Evolutionary conservation across 495 filamentous ascomycete genomes (phyloP), one percentile per base, ranked within the genome.

Genomic region (Bombardia bombarda): DNA sequence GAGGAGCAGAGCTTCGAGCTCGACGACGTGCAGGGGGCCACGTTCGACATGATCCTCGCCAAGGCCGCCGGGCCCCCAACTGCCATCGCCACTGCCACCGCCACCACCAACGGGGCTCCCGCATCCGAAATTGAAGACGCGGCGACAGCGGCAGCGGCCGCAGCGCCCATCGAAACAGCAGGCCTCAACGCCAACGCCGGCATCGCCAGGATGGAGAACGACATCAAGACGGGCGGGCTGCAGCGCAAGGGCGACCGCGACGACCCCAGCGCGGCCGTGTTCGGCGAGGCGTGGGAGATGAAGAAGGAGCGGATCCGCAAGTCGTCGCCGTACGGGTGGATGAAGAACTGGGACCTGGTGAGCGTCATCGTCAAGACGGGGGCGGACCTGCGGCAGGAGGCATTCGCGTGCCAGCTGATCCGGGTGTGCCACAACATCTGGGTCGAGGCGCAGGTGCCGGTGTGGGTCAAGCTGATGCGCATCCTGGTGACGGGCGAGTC

Each of bases 291-390:
- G 32, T 87, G 83, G 83, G 70, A 77, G 39, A 67, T 72, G 36
- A 87, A 87, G 53, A 83, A 80, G 53, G 83, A 87, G 60, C 80
- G 83, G 18, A 86, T 87, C 56, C 71, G 83, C 39, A 78, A 80
- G 50, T 79, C 80, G 3, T 84, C 80, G 8, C 83, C 83, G 0
- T 87, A 85, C 51, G 83, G 83, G 8, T 82, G 75, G 76, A 83
- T 83, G 74, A 81, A 79, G 59, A 86, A 84, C 53, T 87, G 83
- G 83, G 84, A 87, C 48, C 72, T 87, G 9, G 62, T 87, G 44
- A 84, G 79, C 55, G 83, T 87, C 37, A 87, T 87, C 56, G 80
- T 87, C 43, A 87, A 87, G 57, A 87, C 83, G 23, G 83, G 83
- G 21, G 79, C 81, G 1, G 83, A 87, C 58, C 67, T 87, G 30